phyloP scores from a whole-genome alignment of 2,329 filamentous ascomycete species.

The Teratosphaeria viscida region DNA sequence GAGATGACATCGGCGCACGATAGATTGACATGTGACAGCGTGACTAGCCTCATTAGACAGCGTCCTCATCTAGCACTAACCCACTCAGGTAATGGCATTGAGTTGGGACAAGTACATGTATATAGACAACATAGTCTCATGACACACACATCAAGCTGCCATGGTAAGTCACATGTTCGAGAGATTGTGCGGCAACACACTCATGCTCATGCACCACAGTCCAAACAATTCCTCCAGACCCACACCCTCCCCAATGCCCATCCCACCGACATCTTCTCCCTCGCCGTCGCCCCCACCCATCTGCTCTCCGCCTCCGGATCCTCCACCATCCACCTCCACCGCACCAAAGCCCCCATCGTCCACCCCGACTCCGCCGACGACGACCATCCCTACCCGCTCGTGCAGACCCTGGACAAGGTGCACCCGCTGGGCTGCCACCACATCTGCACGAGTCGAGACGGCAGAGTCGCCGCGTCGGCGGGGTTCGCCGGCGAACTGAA shows the following conservation, averaged over 20 bases:
- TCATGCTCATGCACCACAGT: slow-evolving; percentile 29
- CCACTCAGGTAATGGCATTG: no score
- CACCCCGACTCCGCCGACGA: slow-evolving; percentile 37
- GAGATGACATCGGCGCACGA: not conserved
- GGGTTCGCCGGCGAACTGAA: slow-evolving; percentile 86
- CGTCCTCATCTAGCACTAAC: no score
- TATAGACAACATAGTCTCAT: no score
- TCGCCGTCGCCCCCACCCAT: slow-evolving; percentile 27
- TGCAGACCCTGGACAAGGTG: slow-evolving; percentile 67
- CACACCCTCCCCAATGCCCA: slow-evolving; percentile 68
- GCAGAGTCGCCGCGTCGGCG: slow-evolving; percentile 64
- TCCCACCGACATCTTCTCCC: slow-evolving; percentile 26
- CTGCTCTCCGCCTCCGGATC: slow-evolving; percentile 79
- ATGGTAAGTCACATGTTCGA: not conserved
- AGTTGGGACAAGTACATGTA: no score
- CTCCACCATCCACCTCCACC: slow-evolving; percentile 70
- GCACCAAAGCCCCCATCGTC: slow-evolving; percentile 43
- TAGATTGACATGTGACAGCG: no score
- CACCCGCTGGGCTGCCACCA: slow-evolving; percentile 91
- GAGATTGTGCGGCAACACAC: not conserved
- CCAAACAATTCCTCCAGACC: slow-evolving; percentile 93
- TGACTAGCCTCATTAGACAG: no score
- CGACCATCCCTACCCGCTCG: slow-evolving; percentile 53
- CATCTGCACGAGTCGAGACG: slow-evolving; percentile 59
- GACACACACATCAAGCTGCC: not conserved